Base-by-base conservation (phyloP, 805 yeast species). In the Alloascoidea hylecoeti region DNA sequence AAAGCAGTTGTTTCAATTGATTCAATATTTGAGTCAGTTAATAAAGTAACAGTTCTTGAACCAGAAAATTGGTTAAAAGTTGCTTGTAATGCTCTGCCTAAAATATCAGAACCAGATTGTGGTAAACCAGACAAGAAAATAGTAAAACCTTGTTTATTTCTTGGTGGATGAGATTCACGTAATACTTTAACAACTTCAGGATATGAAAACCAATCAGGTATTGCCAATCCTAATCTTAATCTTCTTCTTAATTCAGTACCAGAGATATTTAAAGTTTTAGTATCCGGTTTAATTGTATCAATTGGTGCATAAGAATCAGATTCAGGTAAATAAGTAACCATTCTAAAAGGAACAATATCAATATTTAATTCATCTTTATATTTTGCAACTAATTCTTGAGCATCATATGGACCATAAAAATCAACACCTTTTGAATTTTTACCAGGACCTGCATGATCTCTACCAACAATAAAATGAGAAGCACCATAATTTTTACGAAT, bases 391-490 rank as follows among this genome's bases (percentile, higher is more conserved):
- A 89, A 66, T 27, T 74, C 86, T 64, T 89, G 96, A 18, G 96
- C 96, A 56, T 88, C 97, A 56, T 88, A 89, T 12, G 97, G 95
- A 15, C 96, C 97, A 56, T 88, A 88, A 65, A 88, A 86, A 46
- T 89, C 96, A 38, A 73, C 86, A 44, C 96, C 96, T 54, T 78
- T 67, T 41, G 95, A 84, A 72, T 74, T 74, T 42, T 65, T 61
- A 45, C 96, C 97, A 15, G 97, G 96, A 43, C 96, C 96, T 38
- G 97, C 97, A 55, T 88, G 97, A 60, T 88, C 96, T 68, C 97
- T 80, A 43, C 97, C 97, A 36, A 88, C 96, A 53, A 88, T 88
- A 66, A 89, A 89, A 58, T 89, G 96, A 38, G 95, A 81, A 40
- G 95, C 95, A 55, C 97, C 97, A 56, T 78, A 86, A 64, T 88